Base-by-base conservation (phyloP, 2,329 filamentous ascomycete genomes). In the Neopestalotiopsis clavispora region DNA sequence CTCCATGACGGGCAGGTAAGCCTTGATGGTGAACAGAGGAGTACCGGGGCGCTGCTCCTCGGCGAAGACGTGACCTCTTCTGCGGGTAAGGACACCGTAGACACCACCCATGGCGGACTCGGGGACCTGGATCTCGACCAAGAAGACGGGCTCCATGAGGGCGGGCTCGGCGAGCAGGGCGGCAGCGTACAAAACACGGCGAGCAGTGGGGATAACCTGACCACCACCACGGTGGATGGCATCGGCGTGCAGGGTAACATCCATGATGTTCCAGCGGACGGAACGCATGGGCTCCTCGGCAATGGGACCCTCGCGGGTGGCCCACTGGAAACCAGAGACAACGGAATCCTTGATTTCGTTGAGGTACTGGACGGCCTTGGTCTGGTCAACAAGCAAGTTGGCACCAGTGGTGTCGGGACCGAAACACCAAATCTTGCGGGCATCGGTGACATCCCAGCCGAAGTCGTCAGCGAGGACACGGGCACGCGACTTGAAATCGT, bases 301-400 rank as follows among this genome's bases (percentile, higher is more conserved):
- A 81, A 99, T 86, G 79, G 96, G 96, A 88, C 96, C 96, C 90
- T 99, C 96, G 82, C 95, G 92, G 78, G 94, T 94, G 76, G 96
- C 96, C 96, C 96, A 99, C 87, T 99, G 96, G 94, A 99, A 99
- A 91, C 96, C 96, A 77, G 96, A 98, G 81, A 98, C 95, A 78
- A 98, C 92, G 71, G 95, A 98, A 83, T 99, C 96, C 93, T 99
- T 99, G 91, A 99, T 99, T 93, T 99, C 96, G 89, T 94, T 96
- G 81, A 99, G 90, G 92, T 98, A 99, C 89, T 99, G 96, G 76
- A 99, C 96, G 78, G 96, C 96, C 94, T 98, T 99, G 90, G 95
- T 98, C 92, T 98, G 96, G 87, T 99, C 96, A 81, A 99, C 91
- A 78, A 99, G 89, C 90, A 99, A 87, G 91, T 99, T 99, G 90